These are phyloP conservation scores for Cercospora sp. DNA, from an alignment of 2,329 filamentous ascomycete genomes.

Conservation along the genomic window DNA sequence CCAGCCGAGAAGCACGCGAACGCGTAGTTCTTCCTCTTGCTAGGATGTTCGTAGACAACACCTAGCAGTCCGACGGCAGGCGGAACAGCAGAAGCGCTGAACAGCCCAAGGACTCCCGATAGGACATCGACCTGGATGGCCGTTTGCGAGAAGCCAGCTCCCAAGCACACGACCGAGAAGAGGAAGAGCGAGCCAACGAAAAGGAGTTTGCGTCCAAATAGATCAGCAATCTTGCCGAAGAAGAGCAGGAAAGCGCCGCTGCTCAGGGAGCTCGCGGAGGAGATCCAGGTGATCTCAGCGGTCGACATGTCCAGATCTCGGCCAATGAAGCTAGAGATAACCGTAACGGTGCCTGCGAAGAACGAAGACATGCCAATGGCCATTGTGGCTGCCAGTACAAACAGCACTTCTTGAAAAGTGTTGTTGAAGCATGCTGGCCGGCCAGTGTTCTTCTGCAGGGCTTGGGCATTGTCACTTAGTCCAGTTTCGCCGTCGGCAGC, in stretches of 20 bases:
- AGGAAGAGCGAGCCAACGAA: conserved; percentile 61
- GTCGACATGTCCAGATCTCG: conserved; percentile 62
- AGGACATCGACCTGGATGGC: conserved; percentile 63
- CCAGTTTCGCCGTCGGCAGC: conserved; percentile 4
- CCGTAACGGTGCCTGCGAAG: conserved; percentile 59
- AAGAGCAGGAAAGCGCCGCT: conserved; percentile 66
- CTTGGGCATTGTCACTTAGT: conserved; percentile 22
- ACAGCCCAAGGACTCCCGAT: conserved; percentile 64
- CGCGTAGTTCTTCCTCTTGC: conserved; percentile 62
- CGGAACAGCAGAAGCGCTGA: conserved; percentile 63
- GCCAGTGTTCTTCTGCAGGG: too few relatives aligned
- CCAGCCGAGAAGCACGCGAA: conserved; percentile 64
- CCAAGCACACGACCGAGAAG: conserved; percentile 58
- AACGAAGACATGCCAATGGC: conserved; percentile 65
- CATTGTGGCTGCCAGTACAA: conserved; percentile 66
- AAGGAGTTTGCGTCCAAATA: conserved; percentile 63
- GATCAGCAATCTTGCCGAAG: conserved; percentile 65
- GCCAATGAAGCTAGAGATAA: conserved; percentile 61
- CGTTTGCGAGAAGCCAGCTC: conserved; percentile 60
- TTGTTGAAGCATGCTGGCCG: conserved; percentile 63
- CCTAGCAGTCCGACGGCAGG: conserved; percentile 66
- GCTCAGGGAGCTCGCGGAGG: conserved; percentile 61
- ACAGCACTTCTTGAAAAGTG: conserved; percentile 63
- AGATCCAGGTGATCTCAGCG: conserved; percentile 68
- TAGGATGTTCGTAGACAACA: conserved; percentile 62